phyloP scores from a whole-genome alignment of 164 flowering plant genomes.

The Berberis vulgaris region DNA sequence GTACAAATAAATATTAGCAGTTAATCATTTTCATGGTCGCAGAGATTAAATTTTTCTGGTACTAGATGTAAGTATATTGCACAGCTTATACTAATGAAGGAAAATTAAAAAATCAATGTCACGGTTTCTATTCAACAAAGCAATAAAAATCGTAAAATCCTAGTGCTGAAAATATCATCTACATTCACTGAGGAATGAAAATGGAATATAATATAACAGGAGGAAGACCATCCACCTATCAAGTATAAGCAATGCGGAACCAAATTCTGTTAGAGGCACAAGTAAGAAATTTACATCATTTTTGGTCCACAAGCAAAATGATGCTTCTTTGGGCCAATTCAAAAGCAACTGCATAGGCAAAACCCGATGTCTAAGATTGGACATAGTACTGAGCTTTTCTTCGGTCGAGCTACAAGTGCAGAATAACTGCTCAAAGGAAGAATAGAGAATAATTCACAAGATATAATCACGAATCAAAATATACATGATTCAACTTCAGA shows the following conservation, averaged over 20 bases:
- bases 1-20: no score
- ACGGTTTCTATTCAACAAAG: no score
- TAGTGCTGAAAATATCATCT: no score
- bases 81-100: no score
- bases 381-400: slow-evolving; percentile 82
- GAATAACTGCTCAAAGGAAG: slow-evolving; percentile 50
- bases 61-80: no score
- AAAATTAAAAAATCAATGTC: no score
- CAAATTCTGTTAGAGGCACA: neutral
- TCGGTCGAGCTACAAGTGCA: slow-evolving; percentile 66
- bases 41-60: no score
- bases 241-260: neutral
- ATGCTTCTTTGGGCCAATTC: slow-evolving; percentile 94
- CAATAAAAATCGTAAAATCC: no score
- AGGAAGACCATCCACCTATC: no score
- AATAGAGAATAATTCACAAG: neutral
- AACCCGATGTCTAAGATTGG: slow-evolving; percentile 80
- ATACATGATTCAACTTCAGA: neutral
- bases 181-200: no score
- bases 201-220: no score
- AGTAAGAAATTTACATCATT: slow-evolving; percentile 41
- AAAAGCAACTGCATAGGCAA: slow-evolving; percentile 83
- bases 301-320: slow-evolving; percentile 93
- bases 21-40: no score
- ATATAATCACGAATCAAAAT: neutral